phyloP scores from a whole-genome alignment of 2,329 filamentous ascomycete species.

The Penicillium sp. region DNA sequence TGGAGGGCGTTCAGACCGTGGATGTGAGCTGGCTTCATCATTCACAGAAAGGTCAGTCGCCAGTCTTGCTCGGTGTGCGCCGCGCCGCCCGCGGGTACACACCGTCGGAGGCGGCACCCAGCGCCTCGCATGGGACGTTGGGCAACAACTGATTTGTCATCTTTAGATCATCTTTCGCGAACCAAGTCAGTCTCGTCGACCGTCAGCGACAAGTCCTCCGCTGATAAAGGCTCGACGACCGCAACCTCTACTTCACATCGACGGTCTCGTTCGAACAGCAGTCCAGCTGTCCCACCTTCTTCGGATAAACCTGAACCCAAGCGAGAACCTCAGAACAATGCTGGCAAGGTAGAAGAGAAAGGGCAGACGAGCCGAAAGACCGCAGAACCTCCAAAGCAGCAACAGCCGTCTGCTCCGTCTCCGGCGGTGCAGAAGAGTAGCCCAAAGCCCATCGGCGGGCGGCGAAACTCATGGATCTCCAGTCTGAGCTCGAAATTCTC shows the following conservation, averaged over 20 bases:
- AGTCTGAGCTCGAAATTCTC: conserved; percentile 93
- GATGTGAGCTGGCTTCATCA: conserved; percentile 93
- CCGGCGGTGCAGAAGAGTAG: conserved; percentile 28
- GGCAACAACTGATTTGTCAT: conserved; percentile 11
- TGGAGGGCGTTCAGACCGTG: conserved; percentile 80
- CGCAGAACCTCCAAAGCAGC: conserved; percentile 22
- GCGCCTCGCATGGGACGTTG: neutral
- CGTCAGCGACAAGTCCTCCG: conserved; percentile 29
- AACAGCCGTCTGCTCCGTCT: conserved; percentile 17
- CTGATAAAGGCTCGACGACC: conserved; percentile 24
- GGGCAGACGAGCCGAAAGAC: conserved; percentile 20
- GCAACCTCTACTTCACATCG: conserved; percentile 24
- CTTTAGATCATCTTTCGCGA: conserved; percentile 37
- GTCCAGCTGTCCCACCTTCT: conserved; percentile 19
- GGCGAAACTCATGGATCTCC: conserved; percentile 86
- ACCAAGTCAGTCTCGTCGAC: conserved; percentile 39
- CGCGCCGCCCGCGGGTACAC: neutral
- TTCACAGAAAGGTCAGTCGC: conserved; percentile 71
- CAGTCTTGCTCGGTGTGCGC: neutral
- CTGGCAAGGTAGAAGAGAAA: conserved; percentile 19
- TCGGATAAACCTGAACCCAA: conserved; percentile 15
- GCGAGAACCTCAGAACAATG: conserved; percentile 18
- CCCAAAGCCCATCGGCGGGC: conserved; percentile 45
- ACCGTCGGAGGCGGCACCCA: neutral
- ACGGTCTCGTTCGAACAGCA: conserved; percentile 25